Base-by-base conservation (phyloP, 1,139 yeast species). In the Debaryomyces subglobosus region DNA sequence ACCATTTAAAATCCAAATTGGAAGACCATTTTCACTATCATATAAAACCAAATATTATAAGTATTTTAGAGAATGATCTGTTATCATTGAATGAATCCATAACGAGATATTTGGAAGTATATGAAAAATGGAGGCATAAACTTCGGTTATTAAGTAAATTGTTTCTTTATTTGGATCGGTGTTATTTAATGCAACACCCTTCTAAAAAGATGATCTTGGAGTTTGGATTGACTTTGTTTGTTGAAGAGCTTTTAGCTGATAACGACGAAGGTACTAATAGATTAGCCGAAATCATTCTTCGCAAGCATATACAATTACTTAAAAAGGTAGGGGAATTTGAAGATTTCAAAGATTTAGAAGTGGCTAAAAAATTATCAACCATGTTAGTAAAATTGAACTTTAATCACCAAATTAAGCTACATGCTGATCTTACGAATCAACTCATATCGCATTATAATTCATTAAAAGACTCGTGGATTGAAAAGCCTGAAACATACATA, bases 91-190 rank as follows among this genome's bases (percentile, higher is more conserved):
- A 10, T 5, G 48, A 41, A 8, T 53, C 59, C 10, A 47, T 56
- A 5, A 10, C 18, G 5, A 25, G 34, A 5, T 68, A 59, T 46
- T 47, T 70, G 8, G 44, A 43, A 0, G 46, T 57, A 5, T 68
- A 58, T 44, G 53, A 56, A 5, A 49, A 44, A 4, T 74, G 75
- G 74, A 66, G 61, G 34, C 15, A 46, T 1, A 63, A 61, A 40
- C 53, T 73, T 13, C 48, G 53, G 16, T 43, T 59, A 8, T 54
- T 74, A 32, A 57, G 64, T 41, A 69, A 66, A 47, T 46, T 74
- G 9, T 74, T 72, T 48, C 51, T 71, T 6, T 73, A 69, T 50
- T 56, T 74, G 46, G 79, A 74, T 53, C 52, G 71, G 25, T 60
- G 63, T 8, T 74, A 74, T 49, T 58, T 74, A 23, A 55, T 63